Evolutionary conservation across 495 filamentous ascomycete species (phyloP), one percentile per base, ranked within the genome.

Genomic region (Neurospora sp.): DNA sequence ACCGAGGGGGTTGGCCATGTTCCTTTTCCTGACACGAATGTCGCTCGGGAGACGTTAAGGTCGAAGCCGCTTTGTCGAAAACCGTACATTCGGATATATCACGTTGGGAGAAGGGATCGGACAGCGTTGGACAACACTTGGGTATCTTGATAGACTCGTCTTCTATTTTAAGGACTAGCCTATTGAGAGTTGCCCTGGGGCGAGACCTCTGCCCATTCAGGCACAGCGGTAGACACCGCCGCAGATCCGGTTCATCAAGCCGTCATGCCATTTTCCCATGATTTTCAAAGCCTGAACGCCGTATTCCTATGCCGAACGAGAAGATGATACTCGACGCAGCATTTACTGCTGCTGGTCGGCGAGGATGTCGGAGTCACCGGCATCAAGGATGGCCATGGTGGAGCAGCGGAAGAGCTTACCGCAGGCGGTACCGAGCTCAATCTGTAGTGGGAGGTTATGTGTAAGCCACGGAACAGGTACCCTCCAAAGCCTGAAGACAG

Each of bases 291-390:
- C 84, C 81, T 75, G 77, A 85, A 86, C 83, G 81, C 83, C 82
- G 78, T 80, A 65, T 35, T 68, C 72, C 71, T 68, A 77, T 78
- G 75, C 77, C 73, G 76, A 65, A 20, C 40, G 37, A 73, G 39
- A 22, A 71, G 73, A 45, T 71, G 72, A 61, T 68, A 68, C 77
- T 78, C 71, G 35, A 75, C 70, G 73, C 45, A 69, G 77, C 72
- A 72, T 72, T 79, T 90, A 92, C 77, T 87, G 83, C 77, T 87
- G 83, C 80, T 87, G 86, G 78, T 91, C 88, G 85, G 83, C 88
- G 77, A 99, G 88, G 83, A 98, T 98, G 86, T 99, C 95, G 71
- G 92, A 96, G 89, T 98, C 96, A 91, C 96, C 96, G 83, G 93
- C 94, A 85, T 98, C 94, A 59, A 98, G 85, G 82, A 98, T 90